A percentile compares a stretch with the other conserved stretches of the same genome.
Conservation (phyloP, 192 early-diverging fungal species). For the Entomortierella parvispora region DNA sequence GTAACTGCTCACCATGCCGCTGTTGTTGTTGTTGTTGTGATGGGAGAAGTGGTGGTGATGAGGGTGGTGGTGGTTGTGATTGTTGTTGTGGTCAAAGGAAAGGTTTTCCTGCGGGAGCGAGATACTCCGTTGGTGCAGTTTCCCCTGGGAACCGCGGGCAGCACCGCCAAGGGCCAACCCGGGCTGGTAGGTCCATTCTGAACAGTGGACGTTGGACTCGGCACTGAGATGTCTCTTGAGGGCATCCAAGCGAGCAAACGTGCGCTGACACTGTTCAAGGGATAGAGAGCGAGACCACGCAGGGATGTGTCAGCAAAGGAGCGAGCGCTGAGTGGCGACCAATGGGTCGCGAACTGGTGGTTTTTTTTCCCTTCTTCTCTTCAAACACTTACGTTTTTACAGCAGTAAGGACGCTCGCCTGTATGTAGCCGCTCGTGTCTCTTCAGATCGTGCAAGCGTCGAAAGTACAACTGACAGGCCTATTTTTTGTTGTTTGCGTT, state of each 20-base stretch:
- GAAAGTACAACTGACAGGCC: conserved; percentile 60
- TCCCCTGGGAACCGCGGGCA: not conserved
- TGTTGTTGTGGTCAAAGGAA: too few species aligned
- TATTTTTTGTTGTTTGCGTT: not conserved
- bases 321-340: not conserved
- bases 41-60: too few species aligned
- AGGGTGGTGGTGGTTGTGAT: too few species aligned
- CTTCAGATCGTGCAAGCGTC: conserved; percentile 65
- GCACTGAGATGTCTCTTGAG: conserved; percentile 63
- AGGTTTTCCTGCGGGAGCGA: conserved; percentile 28
- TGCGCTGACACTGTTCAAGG: conserved; percentile 48
- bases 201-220: conserved; percentile 53
- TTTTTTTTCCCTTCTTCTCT: not conserved
- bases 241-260: conserved; percentile 65
- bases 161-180: not conserved
- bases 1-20: not conserved
- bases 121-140: conserved; percentile 9
- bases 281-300: not conserved
- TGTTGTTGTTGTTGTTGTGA: not conserved
- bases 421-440: conserved; percentile 65
- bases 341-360: too few species aligned
- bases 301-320: not conserved
- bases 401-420: conserved; percentile 64
- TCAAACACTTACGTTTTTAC: conserved; percentile 42
- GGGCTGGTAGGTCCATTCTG: conserved; percentile 43